Evolutionary conservation across 768 basidiomycete species (phyloP).

Genomic region (Rhodotorula babjevae): DNA sequence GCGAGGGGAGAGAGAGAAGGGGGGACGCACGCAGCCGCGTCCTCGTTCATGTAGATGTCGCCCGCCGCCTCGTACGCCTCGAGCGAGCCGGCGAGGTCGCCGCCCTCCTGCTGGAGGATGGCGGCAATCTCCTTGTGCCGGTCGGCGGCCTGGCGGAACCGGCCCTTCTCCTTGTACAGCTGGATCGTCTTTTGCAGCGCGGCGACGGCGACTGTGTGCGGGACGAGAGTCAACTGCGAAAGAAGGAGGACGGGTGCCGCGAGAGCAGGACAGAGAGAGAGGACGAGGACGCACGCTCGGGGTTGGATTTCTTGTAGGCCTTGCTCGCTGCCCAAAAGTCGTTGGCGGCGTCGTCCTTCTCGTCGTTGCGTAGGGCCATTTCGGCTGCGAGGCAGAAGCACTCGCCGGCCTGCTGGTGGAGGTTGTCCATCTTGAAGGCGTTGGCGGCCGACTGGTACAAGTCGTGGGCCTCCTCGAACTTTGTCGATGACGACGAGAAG

Average conservation of each 20-base stretch:
- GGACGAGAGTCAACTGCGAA: not conserved
- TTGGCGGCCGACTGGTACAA: constrained; percentile 92
- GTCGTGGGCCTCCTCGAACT: constrained; percentile 93
- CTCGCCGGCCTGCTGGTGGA: constrained; percentile 86
- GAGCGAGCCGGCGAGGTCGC: constrained; percentile 49
- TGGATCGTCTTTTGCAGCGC: constrained; percentile 78
- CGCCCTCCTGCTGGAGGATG: constrained; percentile 79
- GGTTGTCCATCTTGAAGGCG: constrained; percentile 67
- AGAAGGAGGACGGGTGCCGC: no score
- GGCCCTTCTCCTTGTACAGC: constrained; percentile 73
- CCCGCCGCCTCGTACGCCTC: constrained; percentile 82
- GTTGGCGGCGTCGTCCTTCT: constrained; percentile 89
- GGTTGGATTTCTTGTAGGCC: constrained; percentile 83
- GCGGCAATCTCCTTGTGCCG: constrained; percentile 95
- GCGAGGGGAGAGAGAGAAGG: constrained; percentile 10
- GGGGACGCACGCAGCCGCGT: constrained; percentile 77
- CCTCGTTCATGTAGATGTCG: constrained; percentile 97
- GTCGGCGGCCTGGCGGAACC: constrained; percentile 96
- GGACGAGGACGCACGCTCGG: constrained; percentile 65
- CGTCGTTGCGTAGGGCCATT: constrained; percentile 80
- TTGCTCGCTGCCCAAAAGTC: constrained; percentile 99
- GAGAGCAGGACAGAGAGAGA: no score
- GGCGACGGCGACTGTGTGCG: constrained; percentile 70
- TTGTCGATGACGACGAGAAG: constrained; percentile 62
- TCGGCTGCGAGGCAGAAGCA: constrained; percentile 90